Evolutionary conservation across 257 asterid species (phyloP).

Genomic region (Fraxinus americana): DNA sequence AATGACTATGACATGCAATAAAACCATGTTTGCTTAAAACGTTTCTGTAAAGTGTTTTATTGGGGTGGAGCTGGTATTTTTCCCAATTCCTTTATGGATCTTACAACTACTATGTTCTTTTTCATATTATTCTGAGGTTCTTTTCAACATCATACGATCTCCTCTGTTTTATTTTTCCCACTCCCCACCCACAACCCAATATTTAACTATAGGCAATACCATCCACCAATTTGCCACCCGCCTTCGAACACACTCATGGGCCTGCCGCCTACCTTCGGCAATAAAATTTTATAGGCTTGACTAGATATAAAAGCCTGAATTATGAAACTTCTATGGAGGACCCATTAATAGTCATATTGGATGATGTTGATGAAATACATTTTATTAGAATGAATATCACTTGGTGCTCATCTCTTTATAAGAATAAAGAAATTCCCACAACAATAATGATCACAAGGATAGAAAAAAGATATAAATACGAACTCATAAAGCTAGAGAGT

Average conservation of each 20-base stretch:
- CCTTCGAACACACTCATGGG: neutral
- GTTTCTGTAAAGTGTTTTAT: neutral
- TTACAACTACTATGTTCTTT: no score
- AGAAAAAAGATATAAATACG: neutral
- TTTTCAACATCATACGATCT: neutral
- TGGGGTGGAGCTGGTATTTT: neutral
- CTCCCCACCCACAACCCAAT: neutral
- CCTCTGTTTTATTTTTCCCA: neutral
- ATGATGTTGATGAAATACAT: neutral
- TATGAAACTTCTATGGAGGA: neutral
- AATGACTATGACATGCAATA: neutral
- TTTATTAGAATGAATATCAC: neutral
- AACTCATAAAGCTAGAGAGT: neutral
- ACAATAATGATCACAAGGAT: neutral
- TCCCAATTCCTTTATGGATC: neutral
- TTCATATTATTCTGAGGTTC: neutral
- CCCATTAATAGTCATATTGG: neutral
- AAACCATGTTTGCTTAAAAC: no score
- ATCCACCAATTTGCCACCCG: neutral
- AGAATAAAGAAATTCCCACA: neutral
- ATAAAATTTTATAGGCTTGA: neutral
- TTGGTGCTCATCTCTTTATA: neutral
- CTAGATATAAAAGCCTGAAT: neutral
- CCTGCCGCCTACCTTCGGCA: neutral
- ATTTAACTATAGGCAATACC: neutral